phyloP scores from a whole-genome alignment of 2,329 filamentous ascomycete species.

The Laburnicola sp. region DNA sequence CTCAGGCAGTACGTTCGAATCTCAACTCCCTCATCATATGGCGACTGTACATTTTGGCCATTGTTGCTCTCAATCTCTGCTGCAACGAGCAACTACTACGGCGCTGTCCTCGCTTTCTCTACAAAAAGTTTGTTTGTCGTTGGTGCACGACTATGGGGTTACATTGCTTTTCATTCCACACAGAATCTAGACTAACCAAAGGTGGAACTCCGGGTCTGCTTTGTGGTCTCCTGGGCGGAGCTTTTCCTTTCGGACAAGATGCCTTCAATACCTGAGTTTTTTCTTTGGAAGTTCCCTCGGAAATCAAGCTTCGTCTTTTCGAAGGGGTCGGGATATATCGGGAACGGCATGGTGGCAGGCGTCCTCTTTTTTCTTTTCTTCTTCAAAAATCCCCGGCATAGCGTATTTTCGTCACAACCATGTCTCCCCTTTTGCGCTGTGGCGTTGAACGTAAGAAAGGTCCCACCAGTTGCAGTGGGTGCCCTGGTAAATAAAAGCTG shows the following conservation, averaged over 20 bases:
- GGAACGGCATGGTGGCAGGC: conserved; percentile 35
- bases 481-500: conserved; percentile 24
- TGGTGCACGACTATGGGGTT: conserved; percentile 3
- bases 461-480: neutral
- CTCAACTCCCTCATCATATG: neutral
- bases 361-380: conserved; percentile 26
- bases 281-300: conserved; percentile 17
- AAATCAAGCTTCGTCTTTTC: conserved; percentile 15
- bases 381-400: conserved; percentile 27
- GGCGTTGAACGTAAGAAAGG: neutral
- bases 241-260: conserved; percentile 23
- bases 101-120: conserved; percentile 29
- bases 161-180: neutral
- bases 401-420: conserved; percentile 16
- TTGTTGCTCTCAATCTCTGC: conserved; percentile 27
- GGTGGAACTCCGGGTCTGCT: neutral
- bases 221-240: conserved; percentile 4
- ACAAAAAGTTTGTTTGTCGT: conserved; percentile 19
- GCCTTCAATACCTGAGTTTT: conserved; percentile 20
- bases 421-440: neutral
- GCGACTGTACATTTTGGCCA: conserved; percentile 10
- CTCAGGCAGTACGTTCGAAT: neutral
- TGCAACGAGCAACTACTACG: conserved; percentile 17
- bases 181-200: neutral
- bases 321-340: conserved; percentile 15